Percentiles rank a stretch among this genome's conserved stretches.
phyloP scores from a whole-genome alignment of 1,139 yeast genomes.

The Scheffersomyces illinoinensis region DNA sequence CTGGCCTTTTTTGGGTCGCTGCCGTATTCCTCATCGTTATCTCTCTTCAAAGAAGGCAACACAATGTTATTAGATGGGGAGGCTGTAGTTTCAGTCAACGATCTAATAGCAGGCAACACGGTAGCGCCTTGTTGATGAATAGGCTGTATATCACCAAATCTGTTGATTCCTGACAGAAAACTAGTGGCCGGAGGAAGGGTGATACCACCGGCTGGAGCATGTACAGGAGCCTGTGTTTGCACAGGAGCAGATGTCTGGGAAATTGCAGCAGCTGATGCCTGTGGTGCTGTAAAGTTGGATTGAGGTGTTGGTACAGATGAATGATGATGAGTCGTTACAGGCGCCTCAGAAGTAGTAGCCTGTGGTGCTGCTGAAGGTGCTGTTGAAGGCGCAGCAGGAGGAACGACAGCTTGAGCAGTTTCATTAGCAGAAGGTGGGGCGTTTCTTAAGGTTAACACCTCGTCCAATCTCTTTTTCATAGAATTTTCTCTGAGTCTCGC shows the following conservation, averaged over 20 bases:
- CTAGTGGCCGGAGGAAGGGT: neutral
- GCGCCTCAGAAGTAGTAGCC: conserved; percentile 1
- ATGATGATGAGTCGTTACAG: neutral
- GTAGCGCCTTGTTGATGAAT: conserved; percentile 3
- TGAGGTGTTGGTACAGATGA: conserved; percentile 1
- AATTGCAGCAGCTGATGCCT: neutral
- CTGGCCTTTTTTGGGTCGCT: conserved; percentile 13
- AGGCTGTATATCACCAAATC: neutral
- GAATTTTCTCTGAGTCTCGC: conserved; percentile 53
- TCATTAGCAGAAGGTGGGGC: neutral
- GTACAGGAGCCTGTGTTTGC: conserved; percentile 1
- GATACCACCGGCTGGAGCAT: neutral
- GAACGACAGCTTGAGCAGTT: neutral
- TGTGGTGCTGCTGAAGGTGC: neutral
- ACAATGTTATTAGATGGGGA: conserved; percentile 11
- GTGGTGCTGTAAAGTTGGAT: neutral
- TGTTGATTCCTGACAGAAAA: neutral
- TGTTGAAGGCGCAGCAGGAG: neutral
- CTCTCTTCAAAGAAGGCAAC: conserved; percentile 28
- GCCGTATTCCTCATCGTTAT: conserved; percentile 15
- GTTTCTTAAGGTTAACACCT: conserved; percentile 24
- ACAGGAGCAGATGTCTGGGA: neutral
- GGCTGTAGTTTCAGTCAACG: neutral
- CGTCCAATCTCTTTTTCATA: conserved; percentile 52
- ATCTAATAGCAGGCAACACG: conserved; percentile 12